These are phyloP conservation scores for Mycena venus DNA, from an alignment of 768 basidiomycete genomes.

Conservation along the genomic window DNA sequence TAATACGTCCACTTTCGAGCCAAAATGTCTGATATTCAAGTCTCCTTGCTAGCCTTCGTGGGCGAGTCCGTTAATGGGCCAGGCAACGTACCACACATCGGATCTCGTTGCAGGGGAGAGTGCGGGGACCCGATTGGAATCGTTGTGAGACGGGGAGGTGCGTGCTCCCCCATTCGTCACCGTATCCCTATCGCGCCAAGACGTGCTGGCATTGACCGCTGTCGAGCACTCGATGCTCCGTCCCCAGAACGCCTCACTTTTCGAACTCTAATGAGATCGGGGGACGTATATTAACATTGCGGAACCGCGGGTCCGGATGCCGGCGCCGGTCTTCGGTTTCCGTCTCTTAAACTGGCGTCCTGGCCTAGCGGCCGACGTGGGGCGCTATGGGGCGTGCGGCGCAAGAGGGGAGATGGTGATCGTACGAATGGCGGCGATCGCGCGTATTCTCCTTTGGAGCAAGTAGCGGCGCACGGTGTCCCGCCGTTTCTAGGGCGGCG, in stretches of 20 bases:
- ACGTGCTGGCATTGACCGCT: not conserved
- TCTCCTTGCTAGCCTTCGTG: not conserved
- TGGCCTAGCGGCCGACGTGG: not conserved
- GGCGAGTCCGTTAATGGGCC: not conserved
- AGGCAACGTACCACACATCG: not conserved
- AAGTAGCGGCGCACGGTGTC: not conserved
- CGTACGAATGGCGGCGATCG: not conserved
- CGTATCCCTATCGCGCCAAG: not conserved
- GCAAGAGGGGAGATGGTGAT: not conserved
- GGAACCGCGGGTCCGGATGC: no score
- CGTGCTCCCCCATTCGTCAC: not conserved
- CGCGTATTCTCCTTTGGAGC: not conserved
- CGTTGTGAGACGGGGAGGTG: not conserved
- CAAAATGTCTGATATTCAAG: not conserved
- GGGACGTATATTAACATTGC: no score
- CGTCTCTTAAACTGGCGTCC: no score
- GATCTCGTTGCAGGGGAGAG: not conserved
- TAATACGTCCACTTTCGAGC: not conserved
- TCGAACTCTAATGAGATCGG: not conserved
- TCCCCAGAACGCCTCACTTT: not conserved
- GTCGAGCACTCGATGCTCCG: not conserved
- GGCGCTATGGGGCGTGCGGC: not conserved
- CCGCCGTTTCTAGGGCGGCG: not conserved
- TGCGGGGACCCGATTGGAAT: not conserved
- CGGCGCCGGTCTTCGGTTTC: no score